These are phyloP conservation scores for Aspergillus quadricinctus DNA, from an alignment of 2,329 filamentous ascomycete species.

Conservation along the genomic window DNA sequence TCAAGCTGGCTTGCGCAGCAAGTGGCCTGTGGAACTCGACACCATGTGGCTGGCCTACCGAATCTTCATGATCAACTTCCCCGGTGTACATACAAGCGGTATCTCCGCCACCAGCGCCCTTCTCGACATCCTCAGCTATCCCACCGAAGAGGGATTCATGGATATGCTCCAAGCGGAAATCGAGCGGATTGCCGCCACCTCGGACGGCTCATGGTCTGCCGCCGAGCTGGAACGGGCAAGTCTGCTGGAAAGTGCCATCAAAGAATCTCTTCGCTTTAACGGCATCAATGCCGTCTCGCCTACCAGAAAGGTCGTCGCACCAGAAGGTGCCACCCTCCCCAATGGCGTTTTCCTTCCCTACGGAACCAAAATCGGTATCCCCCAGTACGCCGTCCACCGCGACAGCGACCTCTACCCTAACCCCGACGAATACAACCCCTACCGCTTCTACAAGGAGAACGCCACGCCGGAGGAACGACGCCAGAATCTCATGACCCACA, in stretches of 20 bases:
- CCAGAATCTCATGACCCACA: conserved; percentile 5
- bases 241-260: conserved; percentile 10
- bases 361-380: conserved; percentile 11
- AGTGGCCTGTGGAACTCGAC: conserved; percentile 10
- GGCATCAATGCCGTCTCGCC: conserved; percentile 12
- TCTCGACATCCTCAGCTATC: conserved; percentile 9
- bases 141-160: background rate
- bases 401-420: conserved; percentile 9
- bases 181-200: conserved; percentile 1
- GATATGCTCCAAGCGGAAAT: conserved; percentile 5
- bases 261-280: conserved; percentile 11
- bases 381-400: conserved; percentile 13
- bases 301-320: conserved; percentile 8
- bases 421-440: conserved; percentile 9
- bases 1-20: conserved; percentile 8
- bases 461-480: conserved; percentile 2
- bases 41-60: conserved; percentile 12
- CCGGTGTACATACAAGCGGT: conserved; percentile 12
- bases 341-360: conserved; percentile 9
- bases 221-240: conserved; percentile 4
- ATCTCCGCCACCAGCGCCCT: conserved; percentile 11
- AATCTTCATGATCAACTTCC: conserved; percentile 14
- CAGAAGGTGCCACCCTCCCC: conserved; percentile 4
- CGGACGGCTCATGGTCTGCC: conserved; percentile 6
- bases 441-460: conserved; percentile 6